These are phyloP conservation scores for Sungouiozyma intestinalis DNA, from an alignment of 805 yeast genomes.

Conservation along the genomic window DNA sequence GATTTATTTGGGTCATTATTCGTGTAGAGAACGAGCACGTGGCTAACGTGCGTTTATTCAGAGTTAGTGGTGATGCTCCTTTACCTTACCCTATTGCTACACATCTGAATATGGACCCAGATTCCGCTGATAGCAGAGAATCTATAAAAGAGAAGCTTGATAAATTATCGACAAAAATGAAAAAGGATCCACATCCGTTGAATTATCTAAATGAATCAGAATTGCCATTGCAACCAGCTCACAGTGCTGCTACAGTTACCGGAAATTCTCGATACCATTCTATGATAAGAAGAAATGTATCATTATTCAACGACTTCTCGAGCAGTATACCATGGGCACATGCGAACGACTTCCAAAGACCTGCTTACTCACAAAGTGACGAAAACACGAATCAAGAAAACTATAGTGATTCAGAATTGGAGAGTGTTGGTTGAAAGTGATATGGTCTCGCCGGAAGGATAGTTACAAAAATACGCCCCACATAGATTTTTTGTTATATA, in stretches of 20 bases:
- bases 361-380: constrained; percentile 12
- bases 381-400: constrained; percentile 1
- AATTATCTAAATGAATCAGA: neutral
- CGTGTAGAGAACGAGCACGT: constrained; percentile 96
- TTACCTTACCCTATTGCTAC: constrained; percentile 52
- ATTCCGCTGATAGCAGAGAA: neutral
- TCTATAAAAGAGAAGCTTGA: neutral
- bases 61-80: constrained; percentile 82
- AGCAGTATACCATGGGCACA: constrained; percentile 64
- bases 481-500: no score
- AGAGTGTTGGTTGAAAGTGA: constrained; percentile 4
- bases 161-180: neutral
- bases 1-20: constrained; percentile 84
- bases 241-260: neutral
- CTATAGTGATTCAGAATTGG: neutral
- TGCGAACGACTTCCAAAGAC: constrained; percentile 74
- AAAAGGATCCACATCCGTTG: neutral
- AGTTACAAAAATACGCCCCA: no score
- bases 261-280: constrained; percentile 9
- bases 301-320: constrained; percentile 18
- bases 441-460: no score
- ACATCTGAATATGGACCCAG: constrained; percentile 1
- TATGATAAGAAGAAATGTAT: constrained; percentile 16
- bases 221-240: neutral
- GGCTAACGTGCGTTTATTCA: constrained; percentile 71